Base-by-base conservation (phyloP, 2,329 filamentous ascomycete species). In the Epichloe hybrida region DNA sequence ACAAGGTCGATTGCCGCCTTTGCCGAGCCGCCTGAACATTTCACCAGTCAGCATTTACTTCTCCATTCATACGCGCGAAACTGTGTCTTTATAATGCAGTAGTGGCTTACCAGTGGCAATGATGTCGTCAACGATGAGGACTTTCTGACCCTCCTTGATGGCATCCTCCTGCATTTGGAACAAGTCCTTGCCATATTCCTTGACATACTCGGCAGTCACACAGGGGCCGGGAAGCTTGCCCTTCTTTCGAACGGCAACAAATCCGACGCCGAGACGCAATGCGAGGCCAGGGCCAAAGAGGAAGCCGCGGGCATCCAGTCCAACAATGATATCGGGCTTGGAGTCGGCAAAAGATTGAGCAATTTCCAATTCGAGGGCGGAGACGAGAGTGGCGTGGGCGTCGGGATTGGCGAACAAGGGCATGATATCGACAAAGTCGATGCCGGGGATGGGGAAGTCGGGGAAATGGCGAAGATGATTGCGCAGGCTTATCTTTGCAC, bases 401-500 rank as follows among this genome's bases (percentile, higher is more conserved):
- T 68, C 64, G 50, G 83, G 81, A 64, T 88, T 78, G 66, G 87
- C 82, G 75, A 98, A 97, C 65, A 97, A 84, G 54, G 93, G 93
- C 69, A 98, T 84, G 71, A 98, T 97, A 67, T 98, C 93, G 73
- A 96, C 88, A 71, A 98, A 98, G 62, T 95, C 77, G 65, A 98
- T 91, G 67, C 93, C 91, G 44, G 86, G 83, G 58, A 85, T 83
- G 53, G 91, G 91, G 73, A 96, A 97, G 75, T 97, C 88, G 63
- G 83, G 81, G 72, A 88, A 95, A 68, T 89, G 83, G 69, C 87
- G 86, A 60, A 97, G 80, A 53, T 84, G 80, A 59, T 72, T 70
- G 64, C 82, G 71, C 76, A 75, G 90, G 77, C 70, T 84, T 77
- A 81, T 72, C 78, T 82, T 79, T 76, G 75, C 75, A 80, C 77